phyloP scores from a whole-genome alignment of 805 yeast species.

The Metschnikowia lunata region DNA sequence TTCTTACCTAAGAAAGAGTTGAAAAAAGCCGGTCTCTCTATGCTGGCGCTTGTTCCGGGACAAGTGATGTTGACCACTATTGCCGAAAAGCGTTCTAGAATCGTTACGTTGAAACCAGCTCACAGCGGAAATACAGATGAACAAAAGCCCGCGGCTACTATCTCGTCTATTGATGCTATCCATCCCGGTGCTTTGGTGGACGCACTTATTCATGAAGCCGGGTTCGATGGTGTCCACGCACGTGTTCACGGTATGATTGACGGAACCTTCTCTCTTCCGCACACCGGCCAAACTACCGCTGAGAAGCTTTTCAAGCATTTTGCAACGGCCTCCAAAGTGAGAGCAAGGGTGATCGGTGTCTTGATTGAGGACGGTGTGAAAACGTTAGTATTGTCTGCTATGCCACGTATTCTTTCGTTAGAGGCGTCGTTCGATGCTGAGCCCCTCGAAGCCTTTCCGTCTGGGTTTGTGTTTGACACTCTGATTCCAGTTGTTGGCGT shows the following conservation, averaged over 20 bases:
- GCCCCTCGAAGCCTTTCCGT: slow-evolving; percentile 61
- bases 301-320: slow-evolving; percentile 55
- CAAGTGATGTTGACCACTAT: slow-evolving; percentile 58
- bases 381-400: slow-evolving; percentile 58
- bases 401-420: slow-evolving; percentile 50
- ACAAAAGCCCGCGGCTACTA: slow-evolving; percentile 42
- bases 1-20: slow-evolving; percentile 73
- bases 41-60: slow-evolving; percentile 49
- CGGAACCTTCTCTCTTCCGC: slow-evolving; percentile 67
- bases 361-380: slow-evolving; percentile 47
- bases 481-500: slow-evolving; percentile 56
- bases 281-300: slow-evolving; percentile 47
- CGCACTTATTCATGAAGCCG: slow-evolving; percentile 58
- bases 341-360: slow-evolving; percentile 67
- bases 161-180: slow-evolving; percentile 72
- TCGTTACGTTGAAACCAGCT: slow-evolving; percentile 51
- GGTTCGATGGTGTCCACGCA: slow-evolving; percentile 61
- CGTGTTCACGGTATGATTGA: slow-evolving; percentile 72
- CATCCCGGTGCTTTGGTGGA: slow-evolving; percentile 83
- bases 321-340: slow-evolving; percentile 62
- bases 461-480: slow-evolving; percentile 65
- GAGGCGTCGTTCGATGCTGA: slow-evolving; percentile 16
- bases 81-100: slow-evolving; percentile 46
- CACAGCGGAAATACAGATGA: slow-evolving; percentile 44
- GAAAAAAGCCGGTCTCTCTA: slow-evolving; percentile 30